Evolutionary conservation across 345 rosid species (phyloP), one percentile per base, ranked within the genome.

Genomic region (Camelina laxa): DNA sequence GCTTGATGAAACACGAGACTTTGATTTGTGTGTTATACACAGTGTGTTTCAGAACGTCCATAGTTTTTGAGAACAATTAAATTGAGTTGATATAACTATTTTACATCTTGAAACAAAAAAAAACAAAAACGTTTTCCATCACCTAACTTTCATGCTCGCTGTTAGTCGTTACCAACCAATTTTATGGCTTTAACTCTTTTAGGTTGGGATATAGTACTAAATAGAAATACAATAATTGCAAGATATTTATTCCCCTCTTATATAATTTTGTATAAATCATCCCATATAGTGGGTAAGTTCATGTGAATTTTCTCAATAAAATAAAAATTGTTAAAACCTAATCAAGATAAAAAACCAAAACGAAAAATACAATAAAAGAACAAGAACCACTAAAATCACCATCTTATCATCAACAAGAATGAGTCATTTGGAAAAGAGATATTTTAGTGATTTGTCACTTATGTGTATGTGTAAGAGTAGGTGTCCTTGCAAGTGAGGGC

Each of bases 401-500:
- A 77, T 77, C 76, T 70, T 77, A 77, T 77, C 76, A 56, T 48
- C 66, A 48, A 45, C 70, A 44, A 55, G 59, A 69, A 62, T 0
- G 69, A 60, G 63, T 60, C 69, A 44, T 44, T 31, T 62, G 55
- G 16, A 4, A 50, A 17, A 50, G 12, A 53, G 56, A 75, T 68
- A 68, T 70, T 62, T 54, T 76, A 53, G 66, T 55, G 70, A 35
- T 44, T 42, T 69, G 75, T 76, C 68, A 63, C 57, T 36, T 56
- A 20, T 69, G 70, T 69, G 14, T 54, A 33, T 61, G 39, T 17
- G 8, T 33, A 70, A 64, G 75, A 54, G 65, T 62, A 63, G 75
- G 66, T 77, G 80, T 77, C 80, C 61, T 76, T 57, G 60, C 66
- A 54, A 49, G 56, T 12, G 41, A 70, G 76, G 80, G 76, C 49